Base-by-base conservation (phyloP, 2,329 filamentous ascomycete genomes). In the Aspergillus fructus region DNA sequence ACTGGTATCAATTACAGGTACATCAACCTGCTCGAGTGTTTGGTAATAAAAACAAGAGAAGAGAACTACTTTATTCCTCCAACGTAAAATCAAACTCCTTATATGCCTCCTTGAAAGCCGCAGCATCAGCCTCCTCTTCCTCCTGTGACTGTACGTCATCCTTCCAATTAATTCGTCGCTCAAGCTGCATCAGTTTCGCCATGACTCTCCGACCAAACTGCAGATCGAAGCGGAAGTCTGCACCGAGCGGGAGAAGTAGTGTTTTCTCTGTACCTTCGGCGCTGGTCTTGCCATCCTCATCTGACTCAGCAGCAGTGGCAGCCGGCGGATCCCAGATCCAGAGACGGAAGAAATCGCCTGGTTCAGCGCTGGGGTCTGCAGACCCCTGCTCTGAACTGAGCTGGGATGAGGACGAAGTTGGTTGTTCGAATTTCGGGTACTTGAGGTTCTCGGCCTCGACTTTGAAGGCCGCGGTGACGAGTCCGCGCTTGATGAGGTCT, bases 131-230 rank as follows among this genome's bases (percentile, higher is more conserved):
- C 54, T 83, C 86, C 78, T 97, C 94, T 64, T 96, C 91, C 11
- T 85, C 85, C 56, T 87, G 80, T 0, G 84, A 84, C 77, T 97
- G 93, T 33, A 81, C 83, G 64, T 91, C 93, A 65, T 96, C 89
- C 72, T 87, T 87, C 94, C 94, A 99, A 64, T 91, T 81, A 52
- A 88, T 77, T n/a, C 94, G 82, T 45, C 85, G 78, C 72, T 97
- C 91, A 46, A 97, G 76, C 3, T 86, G 85, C 50, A 99, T 79
- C 51, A 99, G 78, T 76, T 96, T 97, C 1, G 91, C 93, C 72
- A 97, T 79, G 4, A 97, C 94, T 45, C 87, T 85, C 41, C 96
- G 83, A 4, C 90, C 92, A 68, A 96, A 97, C 70, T 97, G 93
- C 46, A 97, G 76, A 70, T 96, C 92, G 71, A 99, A 97, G 13